phyloP scores from a whole-genome alignment of 352 stramenopile genomes.

The Phytopythium sindhum region DNA sequence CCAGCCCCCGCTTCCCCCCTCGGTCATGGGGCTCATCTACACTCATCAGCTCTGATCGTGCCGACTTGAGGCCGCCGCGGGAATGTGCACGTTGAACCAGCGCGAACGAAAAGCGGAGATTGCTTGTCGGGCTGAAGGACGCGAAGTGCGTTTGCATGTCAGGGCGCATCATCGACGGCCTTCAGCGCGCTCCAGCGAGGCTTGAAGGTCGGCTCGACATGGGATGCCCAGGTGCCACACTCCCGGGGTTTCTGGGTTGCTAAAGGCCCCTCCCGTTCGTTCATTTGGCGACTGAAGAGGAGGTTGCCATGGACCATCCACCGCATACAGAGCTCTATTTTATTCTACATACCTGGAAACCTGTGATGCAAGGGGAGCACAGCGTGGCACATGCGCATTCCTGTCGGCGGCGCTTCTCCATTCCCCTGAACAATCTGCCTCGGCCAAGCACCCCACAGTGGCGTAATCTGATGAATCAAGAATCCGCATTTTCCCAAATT shows the following conservation, averaged over 20 bases:
- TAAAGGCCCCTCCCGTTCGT: background rate
- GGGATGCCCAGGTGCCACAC: background rate
- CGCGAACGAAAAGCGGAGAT: background rate
- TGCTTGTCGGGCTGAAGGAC: background rate
- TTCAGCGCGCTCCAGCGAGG: background rate
- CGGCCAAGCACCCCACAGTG: too few species aligned
- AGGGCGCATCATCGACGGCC: slow-evolving; percentile 4
- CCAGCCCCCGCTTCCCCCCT: too few species aligned
- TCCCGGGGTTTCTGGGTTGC: background rate
- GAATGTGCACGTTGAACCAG: background rate
- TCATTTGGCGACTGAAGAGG: background rate
- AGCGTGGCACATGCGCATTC: too few species aligned
- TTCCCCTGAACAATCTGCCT: too few species aligned
- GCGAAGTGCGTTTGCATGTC: background rate
- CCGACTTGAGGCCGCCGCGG: too few species aligned
- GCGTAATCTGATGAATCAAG: too few species aligned
- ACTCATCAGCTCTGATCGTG: too few species aligned
- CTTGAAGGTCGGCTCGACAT: background rate
- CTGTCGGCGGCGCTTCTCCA: too few species aligned
- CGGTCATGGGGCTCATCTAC: too few species aligned
- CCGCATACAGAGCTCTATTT: background rate
- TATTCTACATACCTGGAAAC: too few species aligned
- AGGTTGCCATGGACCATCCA: background rate
- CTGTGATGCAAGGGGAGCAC: too few species aligned
- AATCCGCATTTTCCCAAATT: too few species aligned